Percentiles rank a stretch among this genome's conserved stretches.
phyloP scores from a whole-genome alignment of 2,329 filamentous ascomycete species.

The Cladosporium halotolerans region DNA sequence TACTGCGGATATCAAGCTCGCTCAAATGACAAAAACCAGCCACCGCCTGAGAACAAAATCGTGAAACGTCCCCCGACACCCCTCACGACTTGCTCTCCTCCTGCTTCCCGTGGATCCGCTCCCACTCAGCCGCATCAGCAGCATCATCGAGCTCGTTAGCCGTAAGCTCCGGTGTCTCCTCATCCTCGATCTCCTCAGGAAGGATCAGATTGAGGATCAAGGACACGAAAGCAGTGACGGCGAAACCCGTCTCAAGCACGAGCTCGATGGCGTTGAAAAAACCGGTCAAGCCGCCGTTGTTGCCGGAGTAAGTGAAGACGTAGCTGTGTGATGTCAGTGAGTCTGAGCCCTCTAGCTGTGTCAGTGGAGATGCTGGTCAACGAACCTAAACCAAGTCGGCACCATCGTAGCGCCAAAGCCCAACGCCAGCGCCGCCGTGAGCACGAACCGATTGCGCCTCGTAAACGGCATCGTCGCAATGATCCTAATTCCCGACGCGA shows the following conservation, averaged over 20 bases:
- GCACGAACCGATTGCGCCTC: conserved; percentile 74
- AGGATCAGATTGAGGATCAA: conserved; percentile 68
- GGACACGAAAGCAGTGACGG: conserved; percentile 65
- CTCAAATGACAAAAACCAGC: no score
- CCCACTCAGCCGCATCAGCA: conserved; percentile 38
- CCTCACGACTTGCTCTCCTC: conserved; percentile 11
- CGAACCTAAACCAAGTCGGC: conserved; percentile 33
- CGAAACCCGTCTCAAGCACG: conserved; percentile 56
- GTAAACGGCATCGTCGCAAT: conserved; percentile 66
- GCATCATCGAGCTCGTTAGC: conserved; percentile 35
- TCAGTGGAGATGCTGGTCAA: conserved; percentile 2
- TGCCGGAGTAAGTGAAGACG: conserved; percentile 66
- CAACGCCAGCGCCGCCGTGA: conserved; percentile 66
- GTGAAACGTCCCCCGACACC: no score
- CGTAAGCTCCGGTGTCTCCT: conserved; percentile 39
- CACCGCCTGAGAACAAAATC: no score
- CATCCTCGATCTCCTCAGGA: conserved; percentile 69
- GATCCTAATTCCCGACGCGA: conserved; percentile 71
- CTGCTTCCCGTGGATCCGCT: conserved; percentile 25
- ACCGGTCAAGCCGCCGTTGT: conserved; percentile 61
- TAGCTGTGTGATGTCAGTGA: conserved; percentile 31
- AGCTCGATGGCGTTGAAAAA: conserved; percentile 62
- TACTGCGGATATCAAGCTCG: no score
- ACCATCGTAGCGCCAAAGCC: conserved; percentile 55
- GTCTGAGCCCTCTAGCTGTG: conserved; percentile 11